A percentile compares a stretch with the other conserved stretches of the same genome.
These are phyloP conservation scores for Durotheca rogersii DNA, from an alignment of 495 filamentous ascomycete genomes.

Conservation along the genomic window DNA sequence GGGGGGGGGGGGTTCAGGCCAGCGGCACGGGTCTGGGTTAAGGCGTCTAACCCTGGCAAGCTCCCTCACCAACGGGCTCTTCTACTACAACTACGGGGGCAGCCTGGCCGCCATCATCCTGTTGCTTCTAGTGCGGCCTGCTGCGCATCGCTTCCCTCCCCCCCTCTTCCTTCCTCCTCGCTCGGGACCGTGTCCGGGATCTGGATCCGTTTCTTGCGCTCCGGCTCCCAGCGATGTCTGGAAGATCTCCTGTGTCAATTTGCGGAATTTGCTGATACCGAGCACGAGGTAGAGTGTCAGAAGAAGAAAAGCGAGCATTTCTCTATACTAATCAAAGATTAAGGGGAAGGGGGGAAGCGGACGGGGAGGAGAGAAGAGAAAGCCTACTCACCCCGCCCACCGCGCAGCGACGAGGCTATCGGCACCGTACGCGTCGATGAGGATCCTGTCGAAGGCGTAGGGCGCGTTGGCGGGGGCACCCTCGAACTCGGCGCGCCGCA, in stretches of 20 bases:
- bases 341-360: background rate
- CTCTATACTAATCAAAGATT: background rate
- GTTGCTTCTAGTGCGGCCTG: background rate
- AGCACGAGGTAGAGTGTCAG: too few relatives aligned
- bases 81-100: slow-evolving; percentile 33
- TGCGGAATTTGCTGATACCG: too few relatives aligned
- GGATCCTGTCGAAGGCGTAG: slow-evolving; percentile 68
- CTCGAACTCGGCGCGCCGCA: slow-evolving; percentile 77
- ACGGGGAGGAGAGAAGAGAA: background rate
- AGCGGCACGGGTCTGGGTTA: background rate
- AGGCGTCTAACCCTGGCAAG: background rate
- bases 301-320: too few relatives aligned
- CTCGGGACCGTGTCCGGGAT: slow-evolving; percentile 29
- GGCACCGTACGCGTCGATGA: slow-evolving; percentile 73
- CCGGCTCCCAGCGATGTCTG: slow-evolving; percentile 50
- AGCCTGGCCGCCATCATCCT: slow-evolving; percentile 27
- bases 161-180: slow-evolving; percentile 5
- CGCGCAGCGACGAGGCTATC: slow-evolving; percentile 62
- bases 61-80: slow-evolving; percentile 26
- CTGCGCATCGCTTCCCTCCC: slow-evolving; percentile 13
- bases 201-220: slow-evolving; percentile 52
- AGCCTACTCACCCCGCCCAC: slow-evolving; percentile 59
- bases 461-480: slow-evolving; percentile 73
- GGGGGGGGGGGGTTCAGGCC: too few relatives aligned
- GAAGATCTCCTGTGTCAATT: too few relatives aligned